Evolutionary conservation across 129 eudicot genomes (phyloP).

Genomic region (Centrapalus pauciflorus): DNA sequence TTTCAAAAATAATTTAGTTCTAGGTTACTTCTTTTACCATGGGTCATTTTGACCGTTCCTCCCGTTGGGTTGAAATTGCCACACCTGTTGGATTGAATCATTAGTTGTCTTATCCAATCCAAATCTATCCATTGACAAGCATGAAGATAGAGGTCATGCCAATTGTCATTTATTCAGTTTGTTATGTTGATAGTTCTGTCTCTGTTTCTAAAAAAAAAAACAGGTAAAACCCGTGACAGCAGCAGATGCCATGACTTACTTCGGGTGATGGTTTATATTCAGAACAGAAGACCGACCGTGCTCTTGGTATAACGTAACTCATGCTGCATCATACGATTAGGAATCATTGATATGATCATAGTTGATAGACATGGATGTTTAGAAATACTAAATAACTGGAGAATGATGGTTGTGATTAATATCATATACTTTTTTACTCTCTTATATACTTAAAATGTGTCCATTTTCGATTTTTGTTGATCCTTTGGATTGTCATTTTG

Average conservation of each 20-base stretch:
- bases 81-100: no score
- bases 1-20: no score
- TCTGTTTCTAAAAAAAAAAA: background rate
- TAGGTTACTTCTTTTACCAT: no score
- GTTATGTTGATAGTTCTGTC: background rate
- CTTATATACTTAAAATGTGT: background rate
- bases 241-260: constrained; percentile 1
- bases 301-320: background rate
- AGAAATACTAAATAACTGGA: background rate
- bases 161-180: background rate
- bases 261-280: background rate
- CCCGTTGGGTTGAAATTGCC: no score
- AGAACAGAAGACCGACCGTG: background rate
- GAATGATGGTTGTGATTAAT: constrained; percentile 1
- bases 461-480: no score
- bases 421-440: background rate
- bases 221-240: background rate
- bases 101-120: no score
- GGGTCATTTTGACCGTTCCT: no score
- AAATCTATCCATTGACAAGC: no score
- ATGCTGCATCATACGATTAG: background rate
- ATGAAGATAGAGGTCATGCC: no score
- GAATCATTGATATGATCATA: constrained; percentile 1
- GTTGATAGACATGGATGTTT: background rate
- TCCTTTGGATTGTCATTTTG: background rate